Evolutionary conservation across 148 eudicot genomes (phyloP), one percentile per base, ranked within the genome.

Genomic region (Dianthus caryophyllus): DNA sequence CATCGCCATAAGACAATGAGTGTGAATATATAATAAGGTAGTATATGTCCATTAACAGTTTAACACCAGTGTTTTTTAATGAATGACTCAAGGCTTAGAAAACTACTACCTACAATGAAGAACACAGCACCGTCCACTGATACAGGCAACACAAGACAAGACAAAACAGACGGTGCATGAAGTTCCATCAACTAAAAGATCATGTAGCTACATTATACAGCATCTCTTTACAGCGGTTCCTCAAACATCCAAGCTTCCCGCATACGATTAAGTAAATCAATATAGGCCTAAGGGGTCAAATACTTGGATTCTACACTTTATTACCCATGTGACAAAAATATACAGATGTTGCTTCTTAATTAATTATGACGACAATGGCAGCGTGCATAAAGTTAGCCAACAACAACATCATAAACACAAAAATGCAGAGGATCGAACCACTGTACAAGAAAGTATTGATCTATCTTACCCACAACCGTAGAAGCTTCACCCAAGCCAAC

Each of bases 401-500:
- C 6, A 31, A 4, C 7, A 33, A 2, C 7, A 33, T n/a, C 38
- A 48, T 16, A 18, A n/a, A 48, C 16, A n/a, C 21, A 25, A 49
- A 50, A 49, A 15, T 1, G n/a, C 24, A 4, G 27, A 17, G 55
- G 43, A 50, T 25, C 44, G 44, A 9, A 41, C 10, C 44, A 5
- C 8, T 41, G 44, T 33, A 2, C 4, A 41, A 41, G 49, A 57
- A 41, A 5, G 9, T 29, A 17, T n/a, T 31, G 3, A 13, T 69
- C 2, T 2, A 24, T 69, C 84, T 73, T 81, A 81, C 84, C 84
- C 21, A 81, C 78, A 26, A 77, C 43, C 44, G 81, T 81, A 13
- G 81, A 16, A 47, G 58, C 64, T 61, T 82, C 84, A 38, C 76
- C 69, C 48, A 82, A 49, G 63, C 82, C 82, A 38, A 61, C 48